Percentiles rank a stretch among this genome's conserved stretches.
Evolutionary conservation across 2,329 filamentous ascomycete genomes (phyloP).

Genomic region (Nectriaceae sp.): DNA sequence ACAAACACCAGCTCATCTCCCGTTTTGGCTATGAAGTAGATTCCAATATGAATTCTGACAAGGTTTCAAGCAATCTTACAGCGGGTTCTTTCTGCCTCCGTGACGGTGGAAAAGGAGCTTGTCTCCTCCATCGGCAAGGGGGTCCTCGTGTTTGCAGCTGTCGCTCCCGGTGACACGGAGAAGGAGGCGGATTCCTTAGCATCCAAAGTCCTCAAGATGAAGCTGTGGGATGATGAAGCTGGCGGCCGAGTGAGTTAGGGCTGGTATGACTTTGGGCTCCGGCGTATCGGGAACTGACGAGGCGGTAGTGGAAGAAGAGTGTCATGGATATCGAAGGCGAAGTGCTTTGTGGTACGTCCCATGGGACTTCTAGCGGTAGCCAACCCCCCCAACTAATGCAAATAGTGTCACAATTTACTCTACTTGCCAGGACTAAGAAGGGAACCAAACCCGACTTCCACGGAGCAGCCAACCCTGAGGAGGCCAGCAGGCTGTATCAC

Average conservation of each 20-base stretch:
- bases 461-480: constrained; percentile 75
- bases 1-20: too few relatives aligned
- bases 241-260: constrained; percentile 59
- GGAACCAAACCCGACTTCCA: constrained; percentile 96
- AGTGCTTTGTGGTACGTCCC: constrained; percentile 82
- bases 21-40: too few relatives aligned
- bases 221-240: constrained; percentile 83
- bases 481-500: constrained; percentile 81
- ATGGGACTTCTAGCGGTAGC: too few relatives aligned
- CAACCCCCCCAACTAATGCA: too few relatives aligned
- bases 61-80: constrained; percentile 79
- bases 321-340: constrained; percentile 89
- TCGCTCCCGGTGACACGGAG: constrained; percentile 85
- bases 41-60: too few relatives aligned
- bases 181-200: constrained; percentile 86
- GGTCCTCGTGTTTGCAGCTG: constrained; percentile 85
- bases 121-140: constrained; percentile 91
- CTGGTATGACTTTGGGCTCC: constrained; percentile 12
- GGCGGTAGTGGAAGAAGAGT: constrained; percentile 78
- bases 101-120: constrained; percentile 88
- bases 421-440: constrained; percentile 91
- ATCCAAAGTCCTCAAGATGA: constrained; percentile 84
- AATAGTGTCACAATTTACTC: constrained; percentile 96
- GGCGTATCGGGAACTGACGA: constrained; percentile 18
- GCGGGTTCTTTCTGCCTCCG: constrained; percentile 90